These are phyloP conservation scores for Crithidia fasciculata DNA, from an alignment of 208 protist genomes.

Conservation along the genomic window DNA sequence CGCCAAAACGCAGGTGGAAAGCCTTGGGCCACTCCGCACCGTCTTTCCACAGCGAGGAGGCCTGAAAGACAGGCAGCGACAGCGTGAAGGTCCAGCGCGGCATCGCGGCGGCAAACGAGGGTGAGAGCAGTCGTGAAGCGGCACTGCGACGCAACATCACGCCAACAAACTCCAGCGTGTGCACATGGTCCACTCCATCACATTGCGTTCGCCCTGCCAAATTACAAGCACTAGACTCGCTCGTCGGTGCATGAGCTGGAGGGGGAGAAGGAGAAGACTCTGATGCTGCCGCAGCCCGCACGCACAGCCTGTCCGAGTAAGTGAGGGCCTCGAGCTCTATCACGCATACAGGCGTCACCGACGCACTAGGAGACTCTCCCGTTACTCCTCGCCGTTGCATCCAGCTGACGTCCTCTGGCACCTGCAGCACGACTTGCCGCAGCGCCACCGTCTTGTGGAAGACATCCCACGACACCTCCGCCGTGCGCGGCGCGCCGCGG, in stretches of 20 bases:
- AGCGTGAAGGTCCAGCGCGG: slow-evolving; percentile 12
- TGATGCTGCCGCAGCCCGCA: background rate
- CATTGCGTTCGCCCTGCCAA: background rate
- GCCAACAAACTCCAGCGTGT: background rate
- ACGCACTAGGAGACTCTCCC: background rate
- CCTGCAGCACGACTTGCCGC: slow-evolving; percentile 9
- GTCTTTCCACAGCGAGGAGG: slow-evolving; percentile 9
- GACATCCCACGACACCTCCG: slow-evolving; percentile 16
- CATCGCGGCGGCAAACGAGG: background rate
- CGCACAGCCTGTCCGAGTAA: background rate
- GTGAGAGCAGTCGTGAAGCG: background rate
- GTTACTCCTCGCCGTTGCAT: slow-evolving; percentile 1
- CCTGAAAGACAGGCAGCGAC: slow-evolving; percentile 13
- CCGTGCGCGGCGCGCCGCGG: background rate
- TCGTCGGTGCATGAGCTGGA: too few relatives aligned
- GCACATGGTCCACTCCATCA: background rate
- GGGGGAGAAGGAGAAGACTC: background rate
- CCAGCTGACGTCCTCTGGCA: slow-evolving; percentile 19
- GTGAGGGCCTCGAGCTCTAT: background rate
- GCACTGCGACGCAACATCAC: background rate
- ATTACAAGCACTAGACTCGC: too few relatives aligned
- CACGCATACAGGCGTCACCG: background rate
- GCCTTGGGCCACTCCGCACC: slow-evolving; percentile 12
- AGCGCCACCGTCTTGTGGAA: slow-evolving; percentile 21
- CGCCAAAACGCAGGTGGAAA: slow-evolving; percentile 10